These are phyloP conservation scores for Oropetium thomaeum DNA, from an alignment of 176 grass and related monocot genomes.

Conservation along the genomic window DNA sequence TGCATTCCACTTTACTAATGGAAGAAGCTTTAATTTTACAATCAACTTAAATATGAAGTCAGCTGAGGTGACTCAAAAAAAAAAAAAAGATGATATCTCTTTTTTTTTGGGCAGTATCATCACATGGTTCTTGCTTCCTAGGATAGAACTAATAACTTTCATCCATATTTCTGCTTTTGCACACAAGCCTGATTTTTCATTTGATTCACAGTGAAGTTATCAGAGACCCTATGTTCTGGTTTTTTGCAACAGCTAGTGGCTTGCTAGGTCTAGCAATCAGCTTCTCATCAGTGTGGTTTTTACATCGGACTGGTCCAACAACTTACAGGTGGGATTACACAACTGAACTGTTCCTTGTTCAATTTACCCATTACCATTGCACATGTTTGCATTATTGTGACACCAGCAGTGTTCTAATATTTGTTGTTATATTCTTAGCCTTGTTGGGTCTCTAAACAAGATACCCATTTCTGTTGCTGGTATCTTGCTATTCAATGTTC, in stretches of 20 bases:
- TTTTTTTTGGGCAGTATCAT: neutral
- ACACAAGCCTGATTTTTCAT: constrained; percentile 7
- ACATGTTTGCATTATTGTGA: constrained; percentile 3
- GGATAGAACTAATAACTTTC: neutral
- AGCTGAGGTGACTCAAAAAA: constrained; percentile 2
- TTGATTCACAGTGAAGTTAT: constrained; percentile 59
- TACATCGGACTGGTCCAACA: constrained; percentile 80
- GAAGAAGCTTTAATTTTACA: neutral
- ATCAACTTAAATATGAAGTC: constrained; percentile 19
- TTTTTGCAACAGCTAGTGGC: constrained; percentile 73
- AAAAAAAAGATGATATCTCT: neutral
- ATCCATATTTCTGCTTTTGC: neutral
- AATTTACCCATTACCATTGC: neutral
- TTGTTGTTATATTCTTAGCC: constrained; percentile 33
- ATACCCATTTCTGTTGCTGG: constrained; percentile 90
- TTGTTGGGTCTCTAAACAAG: constrained; percentile 86
- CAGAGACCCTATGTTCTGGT: constrained; percentile 84
- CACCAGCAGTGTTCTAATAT: neutral
- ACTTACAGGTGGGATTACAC: constrained; percentile 69
- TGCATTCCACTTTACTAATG: neutral
- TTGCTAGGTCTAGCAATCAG: constrained; percentile 82
- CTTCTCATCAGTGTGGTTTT: constrained; percentile 92
- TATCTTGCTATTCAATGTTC: constrained; percentile 76
- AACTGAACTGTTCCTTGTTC: neutral
- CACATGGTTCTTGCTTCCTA: neutral